A percentile compares a stretch with the other conserved stretches of the same genome.
Conservation (phyloP, 176 grass and related monocot species). For the Puya raimondii region DNA sequence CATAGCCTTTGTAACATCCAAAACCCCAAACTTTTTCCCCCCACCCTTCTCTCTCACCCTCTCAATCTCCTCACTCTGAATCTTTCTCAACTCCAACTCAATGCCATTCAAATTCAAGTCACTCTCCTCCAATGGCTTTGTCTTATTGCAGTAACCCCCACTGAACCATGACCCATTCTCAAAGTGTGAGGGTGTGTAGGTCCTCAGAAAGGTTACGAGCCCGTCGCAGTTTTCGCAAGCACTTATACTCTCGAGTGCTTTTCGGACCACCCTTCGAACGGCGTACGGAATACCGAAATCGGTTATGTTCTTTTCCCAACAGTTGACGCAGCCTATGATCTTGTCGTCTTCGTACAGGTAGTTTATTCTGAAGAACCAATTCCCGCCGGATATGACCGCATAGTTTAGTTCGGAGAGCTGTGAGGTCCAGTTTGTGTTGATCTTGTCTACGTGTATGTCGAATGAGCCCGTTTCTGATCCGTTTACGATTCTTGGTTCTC, state of each 20-base stretch:
- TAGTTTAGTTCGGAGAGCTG: constrained; percentile 38
- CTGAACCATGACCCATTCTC: constrained; percentile 52
- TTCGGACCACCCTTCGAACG: constrained; percentile 26
- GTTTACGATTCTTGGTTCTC: neutral
- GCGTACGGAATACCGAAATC: constrained; percentile 19
- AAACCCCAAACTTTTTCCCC: constrained; percentile 28
- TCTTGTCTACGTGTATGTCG: constrained; percentile 62
- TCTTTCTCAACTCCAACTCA: constrained; percentile 40
- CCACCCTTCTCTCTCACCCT: constrained; percentile 9
- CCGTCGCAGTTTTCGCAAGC: constrained; percentile 22
- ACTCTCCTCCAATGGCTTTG: constrained; percentile 31
- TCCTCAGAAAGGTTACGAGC: constrained; percentile 36
- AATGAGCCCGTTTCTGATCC: constrained; percentile 34
- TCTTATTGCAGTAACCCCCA: constrained; percentile 52
- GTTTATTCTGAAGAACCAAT: constrained; percentile 58
- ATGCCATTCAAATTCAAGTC: constrained; percentile 10
- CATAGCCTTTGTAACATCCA: constrained; percentile 84
- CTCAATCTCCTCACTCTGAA: constrained; percentile 48
- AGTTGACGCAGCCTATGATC: constrained; percentile 39
- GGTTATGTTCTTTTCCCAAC: constrained; percentile 16
- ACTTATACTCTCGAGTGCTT: constrained; percentile 31
- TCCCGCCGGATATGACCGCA: constrained; percentile 49
- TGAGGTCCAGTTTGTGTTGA: constrained; percentile 29
- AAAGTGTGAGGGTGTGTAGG: constrained; percentile 54
- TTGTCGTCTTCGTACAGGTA: constrained; percentile 34